phyloP scores from a whole-genome alignment of 2,329 filamentous ascomycete species.

The Ophiostoma australiae region DNA sequence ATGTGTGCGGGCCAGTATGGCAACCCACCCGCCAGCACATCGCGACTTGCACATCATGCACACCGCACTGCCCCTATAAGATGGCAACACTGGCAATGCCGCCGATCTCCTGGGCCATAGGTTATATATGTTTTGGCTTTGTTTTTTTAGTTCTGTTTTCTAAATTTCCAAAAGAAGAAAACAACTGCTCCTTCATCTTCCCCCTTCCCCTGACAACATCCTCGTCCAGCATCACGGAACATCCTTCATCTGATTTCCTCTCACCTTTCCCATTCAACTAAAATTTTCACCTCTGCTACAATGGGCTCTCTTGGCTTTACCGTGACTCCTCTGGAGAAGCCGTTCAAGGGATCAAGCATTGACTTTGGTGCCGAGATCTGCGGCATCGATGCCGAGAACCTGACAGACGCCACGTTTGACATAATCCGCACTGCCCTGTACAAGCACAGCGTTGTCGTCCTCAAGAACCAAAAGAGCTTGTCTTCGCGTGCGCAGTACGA shows the following conservation, averaged over 20 bases:
- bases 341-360: conserved; percentile 31
- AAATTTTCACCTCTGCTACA: not conserved
- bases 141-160: not conserved
- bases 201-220: not conserved
- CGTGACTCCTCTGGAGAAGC: conserved; percentile 21
- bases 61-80: not conserved
- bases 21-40: not conserved
- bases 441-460: conserved; percentile 61
- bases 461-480: conserved; percentile 61
- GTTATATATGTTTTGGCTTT: not conserved
- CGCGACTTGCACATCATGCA: not conserved
- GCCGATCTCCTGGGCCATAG: not conserved
- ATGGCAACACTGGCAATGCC: not conserved
- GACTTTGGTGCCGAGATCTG: conserved; percentile 58
- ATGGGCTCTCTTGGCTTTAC: conserved; percentile 25
- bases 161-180: not conserved
- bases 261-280: not conserved
- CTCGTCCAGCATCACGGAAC: not conserved
- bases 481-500: conserved; percentile 67
- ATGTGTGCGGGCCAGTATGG: not conserved
- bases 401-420: conserved; percentile 60
- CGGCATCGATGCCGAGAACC: conserved; percentile 55
- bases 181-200: not conserved
- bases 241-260: not conserved
- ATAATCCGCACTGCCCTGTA: conserved; percentile 62